These are phyloP conservation scores for Echium plantagineum DNA, from an alignment of 257 asterid genomes.

Conservation along the genomic window DNA sequence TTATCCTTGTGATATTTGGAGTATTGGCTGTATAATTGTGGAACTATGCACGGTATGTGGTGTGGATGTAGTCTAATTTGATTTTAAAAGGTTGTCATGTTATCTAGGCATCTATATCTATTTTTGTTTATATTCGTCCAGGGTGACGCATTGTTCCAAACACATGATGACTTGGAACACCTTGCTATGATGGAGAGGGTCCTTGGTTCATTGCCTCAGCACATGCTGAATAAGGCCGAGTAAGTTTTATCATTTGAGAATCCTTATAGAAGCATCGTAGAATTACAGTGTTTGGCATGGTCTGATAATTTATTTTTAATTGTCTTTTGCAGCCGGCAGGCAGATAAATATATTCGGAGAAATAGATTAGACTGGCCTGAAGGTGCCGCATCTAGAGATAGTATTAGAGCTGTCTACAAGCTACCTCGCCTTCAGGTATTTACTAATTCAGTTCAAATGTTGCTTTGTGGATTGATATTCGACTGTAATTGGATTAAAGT, in stretches of 20 bases:
- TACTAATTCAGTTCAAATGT: neutral
- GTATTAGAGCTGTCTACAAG: slow-evolving; percentile 64
- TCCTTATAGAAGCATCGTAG: neutral
- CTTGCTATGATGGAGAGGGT: slow-evolving; percentile 97
- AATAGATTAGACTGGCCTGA: slow-evolving; percentile 82
- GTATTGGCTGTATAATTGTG: slow-evolving; percentile 80
- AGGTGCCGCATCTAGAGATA: slow-evolving; percentile 74
- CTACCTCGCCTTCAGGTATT: slow-evolving; percentile 58
- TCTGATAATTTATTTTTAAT: neutral
- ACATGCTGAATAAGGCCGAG: slow-evolving; percentile 72
- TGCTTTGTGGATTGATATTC: neutral
- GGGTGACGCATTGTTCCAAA: slow-evolving; percentile 89
- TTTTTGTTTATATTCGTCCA: slow-evolving; percentile 1
- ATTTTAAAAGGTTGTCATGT: neutral
- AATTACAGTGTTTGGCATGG: neutral
- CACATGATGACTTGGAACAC: slow-evolving; percentile 88
- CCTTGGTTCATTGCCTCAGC: slow-evolving; percentile 69
- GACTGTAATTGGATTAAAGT: neutral
- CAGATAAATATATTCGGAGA: slow-evolving; percentile 65
- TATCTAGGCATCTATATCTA: neutral
- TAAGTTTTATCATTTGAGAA: slow-evolving; percentile 18
- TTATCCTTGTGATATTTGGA: slow-evolving; percentile 86
- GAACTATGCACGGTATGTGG: slow-evolving; percentile 78
- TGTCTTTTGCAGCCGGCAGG: slow-evolving; percentile 40
- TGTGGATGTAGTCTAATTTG: neutral